Percentiles rank a stretch among this genome's conserved stretches.
phyloP scores from a whole-genome alignment of 257 asterid genomes.

The Orobanche coerulescens region DNA sequence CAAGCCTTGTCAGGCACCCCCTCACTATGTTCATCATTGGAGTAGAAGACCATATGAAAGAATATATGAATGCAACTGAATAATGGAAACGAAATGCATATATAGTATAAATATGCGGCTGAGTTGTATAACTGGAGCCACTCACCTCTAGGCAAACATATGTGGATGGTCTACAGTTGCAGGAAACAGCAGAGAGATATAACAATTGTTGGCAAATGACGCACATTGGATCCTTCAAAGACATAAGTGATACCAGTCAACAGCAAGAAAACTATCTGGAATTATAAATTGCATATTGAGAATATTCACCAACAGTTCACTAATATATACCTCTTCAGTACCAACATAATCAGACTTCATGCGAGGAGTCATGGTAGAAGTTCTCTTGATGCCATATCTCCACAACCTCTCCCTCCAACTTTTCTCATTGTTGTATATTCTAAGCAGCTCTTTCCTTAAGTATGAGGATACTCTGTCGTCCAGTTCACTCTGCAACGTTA shows the following conservation, averaged over 20 bases:
- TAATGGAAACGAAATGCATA: too few relatives aligned
- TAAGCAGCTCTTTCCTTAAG: slow-evolving; percentile 57
- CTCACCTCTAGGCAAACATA: slow-evolving; percentile 91
- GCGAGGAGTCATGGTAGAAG: slow-evolving; percentile 64
- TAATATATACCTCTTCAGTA: slow-evolving; percentile 64
- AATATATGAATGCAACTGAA: slow-evolving; percentile 4
- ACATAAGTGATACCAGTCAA: slow-evolving; percentile 25
- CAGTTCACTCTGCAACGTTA: slow-evolving; percentile 50
- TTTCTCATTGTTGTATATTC: slow-evolving; percentile 61
- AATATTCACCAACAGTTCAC: slow-evolving; percentile 16
- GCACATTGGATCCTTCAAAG: slow-evolving; percentile 77
- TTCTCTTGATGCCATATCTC: slow-evolving; percentile 65
- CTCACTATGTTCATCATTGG: neutral
- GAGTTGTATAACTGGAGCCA: neutral
- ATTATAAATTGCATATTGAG: slow-evolving; percentile 6
- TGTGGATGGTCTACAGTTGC: slow-evolving; percentile 78
- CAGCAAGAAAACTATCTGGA: slow-evolving; percentile 9
- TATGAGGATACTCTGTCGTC: slow-evolving; percentile 55
- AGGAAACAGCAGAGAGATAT: slow-evolving; percentile 81
- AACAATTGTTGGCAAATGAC: slow-evolving; percentile 82
- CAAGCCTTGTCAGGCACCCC: neutral
- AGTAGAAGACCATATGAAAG: neutral
- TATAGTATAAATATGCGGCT: slow-evolving; percentile 11
- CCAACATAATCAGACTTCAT: slow-evolving; percentile 65
- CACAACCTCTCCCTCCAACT: slow-evolving; percentile 78